Conservation (phyloP, 768 basidiomycete genomes). For the Hemileccinum rubropunctum region DNA sequence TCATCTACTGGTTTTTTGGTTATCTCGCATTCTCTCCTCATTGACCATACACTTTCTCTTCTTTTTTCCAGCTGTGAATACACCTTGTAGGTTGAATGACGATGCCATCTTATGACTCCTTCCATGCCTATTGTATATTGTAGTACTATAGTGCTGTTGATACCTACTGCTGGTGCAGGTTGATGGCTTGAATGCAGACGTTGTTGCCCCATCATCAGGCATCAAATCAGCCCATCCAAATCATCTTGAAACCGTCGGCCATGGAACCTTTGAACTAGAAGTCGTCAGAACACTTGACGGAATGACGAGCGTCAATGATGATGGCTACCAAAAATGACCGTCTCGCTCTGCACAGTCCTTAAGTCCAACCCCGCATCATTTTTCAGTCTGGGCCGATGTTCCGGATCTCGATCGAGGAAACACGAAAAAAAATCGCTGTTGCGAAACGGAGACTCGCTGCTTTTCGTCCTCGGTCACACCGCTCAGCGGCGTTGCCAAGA, state of each 20-base stretch:
- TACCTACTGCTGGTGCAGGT: conserved; percentile 26
- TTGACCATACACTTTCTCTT: conserved; percentile 8
- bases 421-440: conserved; percentile 22
- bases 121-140: conserved; percentile 27
- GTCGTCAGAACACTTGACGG: too few relatives aligned
- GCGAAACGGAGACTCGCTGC: conserved; percentile 30
- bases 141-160: conserved; percentile 27
- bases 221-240: too few relatives aligned
- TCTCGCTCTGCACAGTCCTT: conserved; percentile 8
- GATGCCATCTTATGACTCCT: conserved; percentile 18
- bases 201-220: conserved; percentile 15
- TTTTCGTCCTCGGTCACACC: conserved; percentile 9
- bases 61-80: conserved; percentile 18
- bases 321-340: conserved; percentile 6
- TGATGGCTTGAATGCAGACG: conserved; percentile 18
- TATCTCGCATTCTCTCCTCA: conserved; percentile 13
- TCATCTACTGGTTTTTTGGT: conserved; percentile 18
- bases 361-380: conserved; percentile 25
- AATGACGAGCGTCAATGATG: not conserved
- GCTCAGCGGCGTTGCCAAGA: conserved; percentile 32
- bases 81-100: conserved; percentile 27
- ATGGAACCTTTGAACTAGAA: too few relatives aligned
- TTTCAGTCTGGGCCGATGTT: conserved; percentile 19
- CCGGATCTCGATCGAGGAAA: conserved; percentile 29
- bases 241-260: too few relatives aligned